phyloP scores from a whole-genome alignment of 1,139 yeast genomes.

The Geotrichum australiense region DNA sequence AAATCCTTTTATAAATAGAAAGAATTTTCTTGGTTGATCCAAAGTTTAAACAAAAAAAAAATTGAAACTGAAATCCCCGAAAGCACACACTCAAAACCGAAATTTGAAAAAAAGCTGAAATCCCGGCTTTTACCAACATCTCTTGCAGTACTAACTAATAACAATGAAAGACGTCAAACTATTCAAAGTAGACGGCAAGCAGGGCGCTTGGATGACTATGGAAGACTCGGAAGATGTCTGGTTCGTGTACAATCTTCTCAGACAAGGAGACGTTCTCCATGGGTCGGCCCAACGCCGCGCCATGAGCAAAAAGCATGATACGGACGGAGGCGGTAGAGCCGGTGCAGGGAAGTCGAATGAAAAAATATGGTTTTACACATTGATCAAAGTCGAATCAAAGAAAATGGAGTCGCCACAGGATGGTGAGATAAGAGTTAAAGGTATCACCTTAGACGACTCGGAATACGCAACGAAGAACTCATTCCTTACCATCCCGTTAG shows the following conservation, averaged over 20 bases:
- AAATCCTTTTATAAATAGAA: no score
- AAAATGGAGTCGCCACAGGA: conserved; percentile 71
- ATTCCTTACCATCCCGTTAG: conserved; percentile 81
- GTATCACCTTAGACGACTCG: conserved; percentile 64
- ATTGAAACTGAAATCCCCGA: no score
- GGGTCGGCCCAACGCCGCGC: conserved; percentile 61
- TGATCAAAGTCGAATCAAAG: conserved; percentile 55
- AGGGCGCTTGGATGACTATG: conserved; percentile 60
- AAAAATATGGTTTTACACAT: conserved; percentile 51
- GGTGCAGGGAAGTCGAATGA: conserved; percentile 41
- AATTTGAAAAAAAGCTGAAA: no score
- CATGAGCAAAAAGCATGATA: no score
- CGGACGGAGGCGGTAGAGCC: no score
- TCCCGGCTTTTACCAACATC: no score
- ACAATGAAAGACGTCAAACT: conserved; percentile 4
- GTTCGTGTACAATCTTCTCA: conserved; percentile 75
- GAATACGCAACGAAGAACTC: conserved; percentile 81
- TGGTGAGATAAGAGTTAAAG: conserved; percentile 70
- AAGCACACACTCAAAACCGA: no score
- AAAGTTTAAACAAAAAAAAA: no score
- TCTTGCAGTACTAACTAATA: no score
- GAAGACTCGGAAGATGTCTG: conserved; percentile 92
- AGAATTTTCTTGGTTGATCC: no score
- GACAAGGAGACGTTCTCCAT: conserved; percentile 66
- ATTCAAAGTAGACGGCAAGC: conserved; percentile 38